Conservation (phyloP, 768 basidiomycete genomes). For the Clathrus columnatus region DNA sequence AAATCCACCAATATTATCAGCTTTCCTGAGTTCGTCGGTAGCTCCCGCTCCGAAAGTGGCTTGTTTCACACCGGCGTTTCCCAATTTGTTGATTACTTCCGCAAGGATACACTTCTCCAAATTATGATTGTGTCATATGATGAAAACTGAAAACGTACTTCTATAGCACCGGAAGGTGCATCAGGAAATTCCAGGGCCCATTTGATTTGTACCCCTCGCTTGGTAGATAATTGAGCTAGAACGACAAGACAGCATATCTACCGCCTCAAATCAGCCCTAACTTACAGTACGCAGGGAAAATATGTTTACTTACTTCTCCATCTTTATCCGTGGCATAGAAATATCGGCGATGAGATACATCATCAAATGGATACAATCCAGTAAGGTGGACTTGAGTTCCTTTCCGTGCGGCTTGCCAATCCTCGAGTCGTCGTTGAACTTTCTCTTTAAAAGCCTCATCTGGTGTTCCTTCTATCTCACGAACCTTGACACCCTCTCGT, state of each 20-base stretch:
- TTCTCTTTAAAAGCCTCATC: neutral
- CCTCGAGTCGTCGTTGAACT: constrained; percentile 37
- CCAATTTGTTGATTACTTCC: constrained; percentile 29
- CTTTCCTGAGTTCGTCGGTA: constrained; percentile 22
- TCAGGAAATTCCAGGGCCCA: constrained; percentile 37
- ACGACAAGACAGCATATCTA: constrained; percentile 32
- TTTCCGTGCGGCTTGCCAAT: constrained; percentile 43
- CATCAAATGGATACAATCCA: constrained; percentile 44
- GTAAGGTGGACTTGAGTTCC: constrained; percentile 50
- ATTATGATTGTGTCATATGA: neutral
- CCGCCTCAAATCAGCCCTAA: neutral
- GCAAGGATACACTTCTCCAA: constrained; percentile 24
- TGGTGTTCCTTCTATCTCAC: constrained; percentile 30
- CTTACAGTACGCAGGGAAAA: neutral
- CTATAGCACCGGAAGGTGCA: constrained; percentile 32
- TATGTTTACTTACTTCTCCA: constrained; percentile 21
- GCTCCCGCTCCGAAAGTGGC: constrained; percentile 36
- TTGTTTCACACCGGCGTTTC: constrained; percentile 27
- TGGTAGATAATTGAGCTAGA: constrained; percentile 30
- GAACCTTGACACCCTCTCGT: constrained; percentile 42
- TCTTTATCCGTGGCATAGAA: constrained; percentile 41
- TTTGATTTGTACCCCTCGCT: constrained; percentile 37
- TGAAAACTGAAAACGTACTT: constrained; percentile 10
- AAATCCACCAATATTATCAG: constrained; percentile 26
- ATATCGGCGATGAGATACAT: constrained; percentile 46